Conservation (phyloP, 176 grass and related monocot genomes). For the Zoysia japonica region DNA sequence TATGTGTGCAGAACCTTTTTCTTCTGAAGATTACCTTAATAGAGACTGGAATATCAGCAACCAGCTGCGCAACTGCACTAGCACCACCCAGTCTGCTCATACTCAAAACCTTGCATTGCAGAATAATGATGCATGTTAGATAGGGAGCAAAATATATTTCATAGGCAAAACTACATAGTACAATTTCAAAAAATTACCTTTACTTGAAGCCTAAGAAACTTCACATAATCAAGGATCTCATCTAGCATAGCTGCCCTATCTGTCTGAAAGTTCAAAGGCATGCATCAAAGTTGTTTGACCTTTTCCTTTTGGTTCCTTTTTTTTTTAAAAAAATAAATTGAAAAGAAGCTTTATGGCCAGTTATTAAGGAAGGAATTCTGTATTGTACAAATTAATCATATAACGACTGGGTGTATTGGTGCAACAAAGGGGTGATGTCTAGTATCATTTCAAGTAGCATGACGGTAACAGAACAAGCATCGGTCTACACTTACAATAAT, state of each 20-base stretch:
- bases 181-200: constrained; percentile 51
- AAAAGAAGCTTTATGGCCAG: too few relatives aligned
- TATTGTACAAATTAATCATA: too few relatives aligned
- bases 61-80: constrained; percentile 82
- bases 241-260: constrained; percentile 94
- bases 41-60: constrained; percentile 84
- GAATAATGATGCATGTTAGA: constrained; percentile 10
- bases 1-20: constrained; percentile 2
- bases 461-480: too few relatives aligned
- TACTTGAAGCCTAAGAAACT: constrained; percentile 94
- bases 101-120: constrained; percentile 66
- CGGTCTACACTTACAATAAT: too few relatives aligned
- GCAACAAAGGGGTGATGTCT: too few relatives aligned
- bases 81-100: constrained; percentile 94
- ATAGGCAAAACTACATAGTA: background rate
- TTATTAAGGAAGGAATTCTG: too few relatives aligned
- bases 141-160: background rate
- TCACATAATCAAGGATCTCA: constrained; percentile 93
- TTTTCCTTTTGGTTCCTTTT: background rate
- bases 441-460: too few relatives aligned
- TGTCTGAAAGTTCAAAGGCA: constrained; percentile 60
- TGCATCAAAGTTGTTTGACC: constrained; percentile 3
- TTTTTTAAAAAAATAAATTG: too few relatives aligned
- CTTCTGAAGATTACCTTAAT: constrained; percentile 55
- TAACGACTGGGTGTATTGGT: too few relatives aligned